Conservation (phyloP, 202 grass and related monocot genomes). For the Digitaria exilis region DNA sequence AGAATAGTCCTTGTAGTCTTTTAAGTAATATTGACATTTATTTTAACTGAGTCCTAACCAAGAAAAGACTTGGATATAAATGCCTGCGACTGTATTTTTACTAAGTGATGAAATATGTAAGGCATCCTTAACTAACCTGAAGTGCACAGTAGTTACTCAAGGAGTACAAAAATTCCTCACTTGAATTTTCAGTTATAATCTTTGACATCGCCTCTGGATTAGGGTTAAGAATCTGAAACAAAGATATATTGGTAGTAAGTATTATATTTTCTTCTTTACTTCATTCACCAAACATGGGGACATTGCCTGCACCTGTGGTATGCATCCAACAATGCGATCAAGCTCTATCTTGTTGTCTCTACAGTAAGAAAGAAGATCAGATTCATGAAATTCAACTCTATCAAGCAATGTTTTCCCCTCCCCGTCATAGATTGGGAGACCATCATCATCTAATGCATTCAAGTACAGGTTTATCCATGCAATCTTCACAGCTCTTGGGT, state of each 20-base stretch:
- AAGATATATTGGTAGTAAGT: constrained; percentile 19
- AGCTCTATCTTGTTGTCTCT: constrained; percentile 90
- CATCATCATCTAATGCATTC: constrained; percentile 91
- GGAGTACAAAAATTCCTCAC: constrained; percentile 92
- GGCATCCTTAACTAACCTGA: constrained; percentile 59
- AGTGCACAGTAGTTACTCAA: constrained; percentile 99
- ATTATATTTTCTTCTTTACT: neutral
- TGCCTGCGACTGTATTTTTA: constrained; percentile 1
- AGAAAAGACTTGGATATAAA: neutral
- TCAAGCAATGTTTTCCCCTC: constrained; percentile 95
- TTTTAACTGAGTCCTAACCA: too few species aligned
- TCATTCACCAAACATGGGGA: constrained; percentile 6
- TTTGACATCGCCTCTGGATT: constrained; percentile 99
- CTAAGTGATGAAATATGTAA: neutral
- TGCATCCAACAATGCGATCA: constrained; percentile 96
- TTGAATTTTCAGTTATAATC: constrained; percentile 93
- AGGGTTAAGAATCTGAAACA: constrained; percentile 95
- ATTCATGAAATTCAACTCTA: constrained; percentile 97
- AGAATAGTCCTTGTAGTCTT: neutral
- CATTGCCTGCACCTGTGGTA: constrained; percentile 75
- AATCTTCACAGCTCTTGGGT: constrained; percentile 97
- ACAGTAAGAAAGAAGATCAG: constrained; percentile 96
- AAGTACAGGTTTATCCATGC: constrained; percentile 98
- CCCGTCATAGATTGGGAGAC: constrained; percentile 68
- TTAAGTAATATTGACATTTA: constrained; percentile 21